Conservation (phyloP, 2,329 filamentous ascomycete species). For the Aspergillus jensenii region DNA sequence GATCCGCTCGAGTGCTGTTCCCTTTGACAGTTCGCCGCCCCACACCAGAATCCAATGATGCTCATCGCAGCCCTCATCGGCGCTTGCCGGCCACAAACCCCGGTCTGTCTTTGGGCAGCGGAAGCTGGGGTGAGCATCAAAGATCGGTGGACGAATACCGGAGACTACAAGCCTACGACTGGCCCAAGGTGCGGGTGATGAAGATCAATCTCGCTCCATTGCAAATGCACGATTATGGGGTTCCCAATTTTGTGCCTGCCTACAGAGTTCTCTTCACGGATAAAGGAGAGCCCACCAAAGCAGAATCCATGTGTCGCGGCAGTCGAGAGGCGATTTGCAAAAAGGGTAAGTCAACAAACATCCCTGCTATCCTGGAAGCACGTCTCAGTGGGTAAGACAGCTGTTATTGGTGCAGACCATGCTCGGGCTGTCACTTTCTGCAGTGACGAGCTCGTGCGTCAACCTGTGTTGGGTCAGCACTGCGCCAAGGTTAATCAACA, state of each 20-base stretch:
- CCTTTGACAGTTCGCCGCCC: constrained; percentile 30
- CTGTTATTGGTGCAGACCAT: constrained; percentile 21
- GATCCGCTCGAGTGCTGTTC: constrained; percentile 16
- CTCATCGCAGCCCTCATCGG: constrained; percentile 19
- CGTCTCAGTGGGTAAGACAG: constrained; percentile 15
- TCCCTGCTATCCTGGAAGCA: constrained; percentile 17
- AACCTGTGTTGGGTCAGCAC: constrained; percentile 12
- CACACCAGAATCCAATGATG: constrained; percentile 19
- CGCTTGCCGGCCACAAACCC: constrained; percentile 17
- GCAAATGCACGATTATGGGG: constrained; percentile 7
- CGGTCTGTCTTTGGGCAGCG: constrained; percentile 34
- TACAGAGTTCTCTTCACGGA: constrained; percentile 2
- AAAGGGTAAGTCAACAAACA: constrained; percentile 9
- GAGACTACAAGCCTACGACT: constrained; percentile 1
- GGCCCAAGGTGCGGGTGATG: not conserved
- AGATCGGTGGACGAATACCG: constrained; percentile 9
- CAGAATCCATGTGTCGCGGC: constrained; percentile 10
- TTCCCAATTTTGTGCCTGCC: constrained; percentile 6
- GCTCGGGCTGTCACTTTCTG: constrained; percentile 16
- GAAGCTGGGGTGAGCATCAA: constrained; percentile 21
- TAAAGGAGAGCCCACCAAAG: constrained; percentile 5
- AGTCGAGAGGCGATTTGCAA: constrained; percentile 8
- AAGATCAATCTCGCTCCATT: constrained; percentile 5
- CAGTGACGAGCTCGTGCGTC: constrained; percentile 22
- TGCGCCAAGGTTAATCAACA: constrained; percentile 14